Base-by-base conservation (phyloP, 805 yeast genomes). In the Cyberlindnera galapagoensis region DNA sequence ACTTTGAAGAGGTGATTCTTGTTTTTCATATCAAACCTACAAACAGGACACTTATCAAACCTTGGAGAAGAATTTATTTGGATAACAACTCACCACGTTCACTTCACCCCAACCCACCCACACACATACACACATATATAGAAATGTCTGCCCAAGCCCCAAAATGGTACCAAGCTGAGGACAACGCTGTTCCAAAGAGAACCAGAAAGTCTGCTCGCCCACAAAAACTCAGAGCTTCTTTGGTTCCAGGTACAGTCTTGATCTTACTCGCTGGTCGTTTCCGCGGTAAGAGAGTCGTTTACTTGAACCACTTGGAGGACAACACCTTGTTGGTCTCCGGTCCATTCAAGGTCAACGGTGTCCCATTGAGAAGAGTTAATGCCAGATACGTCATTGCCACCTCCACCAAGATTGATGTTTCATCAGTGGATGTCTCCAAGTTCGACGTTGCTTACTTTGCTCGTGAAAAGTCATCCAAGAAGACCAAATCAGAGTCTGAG, bases 251-350 rank as follows among this genome's bases (percentile, higher is more conserved):
- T 67, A 83, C 97, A 62, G 97, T 90, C 54, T 76, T 92, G 65
- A 90, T 90, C 69, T 73, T 90, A 67, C 79, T 90, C 65, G 97
- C 97, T 60, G 98, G 98, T 66, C 86, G 96, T 72, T 90, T 87
- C 94, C 85, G 98, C 73, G 98, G 98, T 69, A 92, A 90, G 85
- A 88, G 97, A 75, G 98, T 92, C 58, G 97, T 90, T 51, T 83
- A 82, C 82, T 80, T 90, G 67, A 90, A 90, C 81, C 71, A 81
- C 69, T 78, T 92, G 63, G 95, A 87, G 73, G 97, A 92, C 80
- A 85, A 86, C 86, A 90, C 97, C 49, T 74, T 90, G 59, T 82
- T 90, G 63, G 95, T 90, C 47, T 72, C 96, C 44, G 98, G 98
- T 66, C 98, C 98, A 60, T 92, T 90, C 95, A 90, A 92, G 80